Evolutionary conservation across 352 stramenopile species (phyloP), one percentile per base, ranked within the genome.

Genomic region (Globisporangium heterothallicum): DNA sequence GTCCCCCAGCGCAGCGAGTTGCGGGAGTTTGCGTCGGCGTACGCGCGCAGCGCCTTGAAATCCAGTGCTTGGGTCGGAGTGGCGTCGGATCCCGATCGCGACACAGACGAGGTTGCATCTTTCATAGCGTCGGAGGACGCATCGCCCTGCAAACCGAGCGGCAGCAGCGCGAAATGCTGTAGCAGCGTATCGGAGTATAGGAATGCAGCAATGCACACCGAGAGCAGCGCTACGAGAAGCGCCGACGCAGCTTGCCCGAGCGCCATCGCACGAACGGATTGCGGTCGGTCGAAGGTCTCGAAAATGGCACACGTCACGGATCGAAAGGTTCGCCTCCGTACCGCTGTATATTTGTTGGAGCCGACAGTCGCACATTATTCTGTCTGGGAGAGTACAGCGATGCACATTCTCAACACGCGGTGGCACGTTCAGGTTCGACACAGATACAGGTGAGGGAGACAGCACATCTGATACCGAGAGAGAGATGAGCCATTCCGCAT

Each of bases 1-100:
- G 80, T 91, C 0, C 83, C 83, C 83, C 83, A 94, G 27, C 77
- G 68, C 53, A 87, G 69, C 7, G 35, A 52, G 12, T 43, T 19
- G 1, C 45, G 53, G 1, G 74, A 78, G 35, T 77, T 74, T n/a
- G 47, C 42, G 13, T 53, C 64, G 12, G 54, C 61, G 48, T 71
- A 84, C 36, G 60, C 38, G 13, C 55, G 43, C 25, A 88, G 62
- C 27, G 53, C 56, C 3, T 56, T 45, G 22, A 58, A 62, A 49
- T 86, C 62, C 34, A 86, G 57, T 9, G 56, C 7, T 12, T 24
- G 6, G 38, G 6, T 9, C 9, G 19, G 0, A 12, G 7, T 9
- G 35, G 13, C 36, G 50, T 40, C 32, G 10, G 6, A 2, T 6
- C 32, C 1, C 32, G 3, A 38, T 38, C 32, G 32, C 32, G 32